Evolutionary conservation across 2,329 filamentous ascomycete species (phyloP), one percentile per base, ranked within the genome.

Genomic region (Aspergillus quadricinctus): DNA sequence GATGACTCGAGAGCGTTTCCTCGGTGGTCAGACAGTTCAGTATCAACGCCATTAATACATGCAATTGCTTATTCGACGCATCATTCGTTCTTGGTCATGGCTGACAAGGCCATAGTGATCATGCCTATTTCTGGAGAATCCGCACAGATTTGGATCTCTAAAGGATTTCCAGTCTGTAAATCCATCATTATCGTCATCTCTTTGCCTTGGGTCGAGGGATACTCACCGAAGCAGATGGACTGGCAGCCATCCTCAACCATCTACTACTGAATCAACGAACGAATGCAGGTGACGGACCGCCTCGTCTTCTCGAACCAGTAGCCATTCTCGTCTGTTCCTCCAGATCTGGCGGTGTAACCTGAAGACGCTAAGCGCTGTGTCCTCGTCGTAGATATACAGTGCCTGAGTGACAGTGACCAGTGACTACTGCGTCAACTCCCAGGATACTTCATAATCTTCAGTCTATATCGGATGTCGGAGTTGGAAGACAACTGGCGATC

Each of bases 311-410:
- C 19, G 25, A 28, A 23, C n/a, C 29, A 37, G 31, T 37, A 37
- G 14, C 14, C 31, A 37, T 37, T 14, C n/a, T 17, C 23, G 11
- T 7, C 19, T 31, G 14, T 17, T 23, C 49, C 57, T 60, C 56
- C 58, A 60, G 57, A 59, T 65, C 61, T 65, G 55, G 63, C 63
- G 63, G 63, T 65, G 63, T 64, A 65, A 64, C 58, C 45, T 37
- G n/a, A 40, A 54, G 50, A 35, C 41, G 57, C 59, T 51, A 60
- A 62, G 59, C 31, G 31, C 31, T 17, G 14, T 17, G 31, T 37
- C 31, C 31, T 37, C 31, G 14, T 37, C 31, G 31, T 37, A 37
- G 43, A 46, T 46, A 45, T 23, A 45, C 21, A 45, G n/a, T 45
- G 40, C n/a, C 19, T 35, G 31, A 35, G 31, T 35, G 31, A 35